Evolutionary conservation across 2,329 filamentous ascomycete genomes (phyloP).

Genomic region (Fusarium sp.): DNA sequence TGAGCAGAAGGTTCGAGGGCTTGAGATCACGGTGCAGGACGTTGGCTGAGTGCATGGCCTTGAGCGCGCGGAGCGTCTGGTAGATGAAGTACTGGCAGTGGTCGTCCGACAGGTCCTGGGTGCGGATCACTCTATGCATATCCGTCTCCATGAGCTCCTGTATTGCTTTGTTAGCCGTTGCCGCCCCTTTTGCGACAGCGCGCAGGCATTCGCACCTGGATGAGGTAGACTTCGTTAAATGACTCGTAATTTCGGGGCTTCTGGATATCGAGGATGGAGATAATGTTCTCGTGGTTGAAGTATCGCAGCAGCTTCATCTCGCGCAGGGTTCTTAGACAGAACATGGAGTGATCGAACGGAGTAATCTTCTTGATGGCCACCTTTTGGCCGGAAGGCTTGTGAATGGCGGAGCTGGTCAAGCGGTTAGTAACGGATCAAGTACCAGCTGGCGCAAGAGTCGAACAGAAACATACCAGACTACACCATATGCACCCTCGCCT

Average conservation of each 20-base stretch:
- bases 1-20: constrained; percentile 94
- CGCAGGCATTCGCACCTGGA: constrained; percentile 74
- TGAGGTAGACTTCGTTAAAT: constrained; percentile 98
- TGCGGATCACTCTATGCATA: constrained; percentile 99
- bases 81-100: constrained; percentile 99
- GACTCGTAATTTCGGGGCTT: constrained; percentile 95
- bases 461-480: constrained; percentile 83
- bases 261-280: constrained; percentile 98
- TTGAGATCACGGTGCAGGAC: constrained; percentile 97
- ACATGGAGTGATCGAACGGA: constrained; percentile 99
- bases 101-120: constrained; percentile 97
- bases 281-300: constrained; percentile 99
- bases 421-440: neutral
- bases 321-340: constrained; percentile 93
- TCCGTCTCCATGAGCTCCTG: constrained; percentile 99
- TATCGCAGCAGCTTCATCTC: constrained; percentile 99
- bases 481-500: constrained; percentile 96
- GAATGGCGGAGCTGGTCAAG: constrained; percentile 82
- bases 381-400: constrained; percentile 98
- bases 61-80: constrained; percentile 95
- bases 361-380: constrained; percentile 99
- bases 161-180: constrained; percentile 14
- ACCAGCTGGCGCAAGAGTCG: neutral
- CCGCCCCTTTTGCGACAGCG: neutral
- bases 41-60: constrained; percentile 99